Evolutionary conservation across 2,329 filamentous ascomycete genomes (phyloP), one percentile per base, ranked within the genome.

Genomic region (Dothiorella sarmentorum): DNA sequence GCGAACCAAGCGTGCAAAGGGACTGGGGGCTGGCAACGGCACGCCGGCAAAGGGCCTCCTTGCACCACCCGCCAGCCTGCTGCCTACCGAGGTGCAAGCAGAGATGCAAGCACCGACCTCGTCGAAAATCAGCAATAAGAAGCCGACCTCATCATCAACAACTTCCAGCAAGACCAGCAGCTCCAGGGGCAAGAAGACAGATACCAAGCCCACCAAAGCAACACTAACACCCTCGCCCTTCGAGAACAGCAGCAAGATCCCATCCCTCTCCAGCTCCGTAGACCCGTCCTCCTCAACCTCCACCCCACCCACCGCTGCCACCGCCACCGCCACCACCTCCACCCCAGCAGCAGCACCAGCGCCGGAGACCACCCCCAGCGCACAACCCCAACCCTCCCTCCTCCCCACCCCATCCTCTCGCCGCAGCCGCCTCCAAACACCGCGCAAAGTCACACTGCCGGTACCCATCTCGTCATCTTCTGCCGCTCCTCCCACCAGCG

Each of bases 21-120:
- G 68, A 0, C 61, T 75, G 0, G 72, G 73, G 3, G 68, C 70
- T 2, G 61, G 66, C 11, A 75, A 75, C 58, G 71, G 73, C 2
- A 71, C 71, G 9, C 73, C 73, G 18, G 71, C 67, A 7, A 76
- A 74, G 55, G 71, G 66, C 0, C 61, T 75, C 17, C 42, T 60
- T 13, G 51, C 42, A n/a, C 49, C 49, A 2, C 38, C 35, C 24
- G 15, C 10, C 17, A 60, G 22, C 17, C 58, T 73, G 3, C 65
- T 73, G 2, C 70, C 70, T 3, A 43, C 26, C 3, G 60, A 56
- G 9, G 61, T 62, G 11, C 38, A 42, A 20, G 42, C 37, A 11
- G 53, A 62, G 56, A 26, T 3, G 17, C 22, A 45, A 18, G 27
- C 29, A 15, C 5, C n/a, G 7, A 40, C 17, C 7, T 10, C 24